A percentile compares a stretch with the other conserved stretches of the same genome.
Evolutionary conservation across 2,329 filamentous ascomycete genomes (phyloP).

Genomic region (Tolypocladium cylindrosporum): DNA sequence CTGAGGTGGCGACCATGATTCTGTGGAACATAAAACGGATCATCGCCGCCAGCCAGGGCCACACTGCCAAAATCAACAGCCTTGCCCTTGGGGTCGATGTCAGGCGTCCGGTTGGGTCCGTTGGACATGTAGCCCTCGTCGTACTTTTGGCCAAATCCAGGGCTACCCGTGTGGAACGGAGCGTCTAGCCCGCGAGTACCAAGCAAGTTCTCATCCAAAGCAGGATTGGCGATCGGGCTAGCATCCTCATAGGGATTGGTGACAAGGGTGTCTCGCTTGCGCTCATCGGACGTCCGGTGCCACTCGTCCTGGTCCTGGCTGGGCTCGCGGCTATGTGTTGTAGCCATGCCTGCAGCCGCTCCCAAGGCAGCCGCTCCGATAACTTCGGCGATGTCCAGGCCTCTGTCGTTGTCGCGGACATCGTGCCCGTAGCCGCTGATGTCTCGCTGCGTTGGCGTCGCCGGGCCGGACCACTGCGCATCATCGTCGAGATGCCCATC

Average conservation of each 20-base stretch:
- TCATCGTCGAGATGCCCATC: conserved; percentile 32
- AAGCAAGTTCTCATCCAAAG: conserved; percentile 40
- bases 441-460: conserved; percentile 34
- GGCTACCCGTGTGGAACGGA: conserved; percentile 44
- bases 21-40: conserved; percentile 55
- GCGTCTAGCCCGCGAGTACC: conserved; percentile 26
- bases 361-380: conserved; percentile 44
- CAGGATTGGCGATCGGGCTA: conserved; percentile 50
- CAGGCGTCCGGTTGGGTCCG: conserved; percentile 45
- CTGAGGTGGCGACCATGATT: conserved; percentile 61
- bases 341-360: conserved; percentile 35
- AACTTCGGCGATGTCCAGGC: conserved; percentile 38
- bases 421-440: conserved; percentile 16
- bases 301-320: conserved; percentile 55
- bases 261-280: conserved; percentile 55
- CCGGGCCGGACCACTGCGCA: conserved; percentile 45
- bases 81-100: conserved; percentile 44
- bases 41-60: conserved; percentile 40
- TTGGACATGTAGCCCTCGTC: conserved; percentile 92
- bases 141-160: conserved; percentile 47
- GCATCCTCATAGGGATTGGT: conserved; percentile 59
- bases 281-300: conserved; percentile 50
- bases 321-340: conserved; percentile 39
- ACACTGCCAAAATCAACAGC: conserved; percentile 41
- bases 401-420: conserved; percentile 21